Evolutionary conservation across 2,329 filamentous ascomycete genomes (phyloP), one percentile per base, ranked within the genome.

Genomic region (Plectosphaerella plurivora): DNA sequence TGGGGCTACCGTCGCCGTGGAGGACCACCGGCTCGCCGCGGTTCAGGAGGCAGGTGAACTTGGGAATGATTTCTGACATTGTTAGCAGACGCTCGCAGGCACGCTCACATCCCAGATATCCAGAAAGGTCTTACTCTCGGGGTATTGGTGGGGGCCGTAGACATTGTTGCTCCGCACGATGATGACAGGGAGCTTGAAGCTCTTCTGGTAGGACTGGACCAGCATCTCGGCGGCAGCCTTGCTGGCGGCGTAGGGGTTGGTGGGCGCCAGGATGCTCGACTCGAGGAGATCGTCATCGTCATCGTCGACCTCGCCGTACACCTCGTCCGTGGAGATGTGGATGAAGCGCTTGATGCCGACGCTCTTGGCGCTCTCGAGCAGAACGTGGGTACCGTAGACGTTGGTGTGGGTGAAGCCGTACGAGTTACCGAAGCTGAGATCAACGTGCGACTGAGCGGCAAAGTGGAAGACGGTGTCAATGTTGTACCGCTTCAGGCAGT

Each of bases 381-480:
- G 77, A 37, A 91, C 87, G 66, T 93, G 88, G n/a, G 89, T 93
- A 45, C 89, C 89, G 58, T 89, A 87, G 14, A 92, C 89, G 60
- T 93, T 94, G 53, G 86, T 91, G 60, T 86, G 84, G 0, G 88
- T 92, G 69, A 93, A 93, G 50, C 83, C 80, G 66, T 90, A 90
- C 10, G 88, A 90, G 70, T 93, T 91, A 49, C 87, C 87, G 62
- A 94, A 94, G 64, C 86, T 90, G 61, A 91, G 70, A 62, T 93
- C 88, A 49, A 94, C 89, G 64, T 93, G 89, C 8, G 87, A 90
- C 70, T 91, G 87, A n/a, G 89, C 89, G 3, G 89, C 89, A 62
- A 94, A 91, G 68, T 93, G 89, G 67, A 93, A 84, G 55, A 94
- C 79, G 50, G 88, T 91, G 65, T 93, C 89, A 61, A 93, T 87